Conservation (phyloP, 257 asterid genomes). For the Handroanthus guayacan region DNA sequence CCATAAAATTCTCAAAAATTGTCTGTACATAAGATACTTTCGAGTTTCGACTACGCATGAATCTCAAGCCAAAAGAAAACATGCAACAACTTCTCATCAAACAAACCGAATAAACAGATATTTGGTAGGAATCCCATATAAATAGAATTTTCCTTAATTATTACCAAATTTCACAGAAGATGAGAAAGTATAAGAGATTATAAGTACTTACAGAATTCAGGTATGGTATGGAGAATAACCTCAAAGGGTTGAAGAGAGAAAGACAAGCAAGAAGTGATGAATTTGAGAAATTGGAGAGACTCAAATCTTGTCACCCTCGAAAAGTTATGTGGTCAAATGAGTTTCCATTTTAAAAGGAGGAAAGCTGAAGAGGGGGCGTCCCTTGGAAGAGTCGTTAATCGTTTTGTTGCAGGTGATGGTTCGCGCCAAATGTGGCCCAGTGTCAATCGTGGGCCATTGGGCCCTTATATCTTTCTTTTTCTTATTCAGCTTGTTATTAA, state of each 20-base stretch:
- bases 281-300: constrained; percentile 24
- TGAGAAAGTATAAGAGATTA: background rate
- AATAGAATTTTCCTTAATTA: background rate
- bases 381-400: constrained; percentile 6
- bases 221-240: background rate
- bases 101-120: background rate
- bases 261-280: background rate
- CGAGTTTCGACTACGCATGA: background rate
- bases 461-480: background rate
- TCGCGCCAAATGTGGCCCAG: constrained; percentile 33
- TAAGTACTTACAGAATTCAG: constrained; percentile 1
- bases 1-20: background rate
- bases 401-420: background rate
- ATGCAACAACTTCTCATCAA: background rate
- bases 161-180: background rate
- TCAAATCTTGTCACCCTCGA: background rate
- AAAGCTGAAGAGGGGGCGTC: background rate
- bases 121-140: background rate
- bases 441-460: background rate
- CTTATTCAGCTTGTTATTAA: background rate
- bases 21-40: background rate
- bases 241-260: background rate
- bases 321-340: constrained; percentile 25
- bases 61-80: background rate
- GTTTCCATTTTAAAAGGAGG: background rate